A percentile compares a stretch with the other conserved stretches of the same genome.
Evolutionary conservation across 139 green algal species (phyloP).

Genomic region (Pleodorina starrii): DNA sequence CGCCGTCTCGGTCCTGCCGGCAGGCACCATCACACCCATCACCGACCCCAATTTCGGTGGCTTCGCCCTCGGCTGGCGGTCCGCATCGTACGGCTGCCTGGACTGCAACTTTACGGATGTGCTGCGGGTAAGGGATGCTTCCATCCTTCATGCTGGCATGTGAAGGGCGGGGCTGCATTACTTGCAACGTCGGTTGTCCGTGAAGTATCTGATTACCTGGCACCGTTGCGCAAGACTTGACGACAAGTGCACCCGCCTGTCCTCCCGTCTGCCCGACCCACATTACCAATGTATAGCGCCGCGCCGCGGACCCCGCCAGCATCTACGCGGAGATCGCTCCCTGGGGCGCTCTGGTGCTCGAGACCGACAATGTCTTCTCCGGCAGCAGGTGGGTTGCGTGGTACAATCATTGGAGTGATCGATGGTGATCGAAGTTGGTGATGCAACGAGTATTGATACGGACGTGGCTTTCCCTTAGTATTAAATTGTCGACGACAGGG

Average conservation of each 20-base stretch:
- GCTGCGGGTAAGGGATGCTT: conserved; percentile 16
- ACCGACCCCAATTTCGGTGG: neutral
- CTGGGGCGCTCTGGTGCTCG: conserved; percentile 57
- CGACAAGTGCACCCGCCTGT: no score
- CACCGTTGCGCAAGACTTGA: no score
- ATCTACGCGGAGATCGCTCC: conserved; percentile 48
- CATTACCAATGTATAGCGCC: conserved; percentile 40
- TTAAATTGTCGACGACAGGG: no score
- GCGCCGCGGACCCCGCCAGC: conserved; percentile 19
- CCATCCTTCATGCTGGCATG: no score
- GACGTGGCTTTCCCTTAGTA: no score
- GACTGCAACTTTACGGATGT: conserved; percentile 59
- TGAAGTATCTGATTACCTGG: no score
- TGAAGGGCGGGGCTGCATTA: no score
- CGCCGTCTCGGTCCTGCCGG: neutral
- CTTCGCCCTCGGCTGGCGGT: conserved; percentile 28
- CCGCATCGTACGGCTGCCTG: conserved; percentile 44
- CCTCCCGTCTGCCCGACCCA: no score
- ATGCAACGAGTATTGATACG: no score
- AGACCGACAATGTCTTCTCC: conserved; percentile 40
- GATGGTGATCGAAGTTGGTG: no score
- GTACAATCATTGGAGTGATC: no score
- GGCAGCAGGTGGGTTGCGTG: conserved; percentile 43
- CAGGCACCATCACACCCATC: conserved; percentile 24
- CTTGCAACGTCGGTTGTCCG: no score